Evolutionary conservation across 441 rosid species (phyloP).

Genomic region (Croton laevigatus): DNA sequence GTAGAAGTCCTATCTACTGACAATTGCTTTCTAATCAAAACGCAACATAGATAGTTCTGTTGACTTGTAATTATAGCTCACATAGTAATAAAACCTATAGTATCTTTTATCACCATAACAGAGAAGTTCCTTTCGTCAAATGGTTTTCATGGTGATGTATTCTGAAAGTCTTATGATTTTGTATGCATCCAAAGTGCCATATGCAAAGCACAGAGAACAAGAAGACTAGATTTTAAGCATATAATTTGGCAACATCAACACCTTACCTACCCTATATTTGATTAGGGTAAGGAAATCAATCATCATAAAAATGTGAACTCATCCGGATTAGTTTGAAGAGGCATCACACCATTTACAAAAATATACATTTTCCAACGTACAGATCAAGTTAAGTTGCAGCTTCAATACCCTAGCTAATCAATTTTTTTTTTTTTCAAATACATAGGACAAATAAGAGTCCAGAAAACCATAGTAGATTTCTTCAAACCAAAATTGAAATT

Average conservation of each 20-base stretch:
- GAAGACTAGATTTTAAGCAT: background rate
- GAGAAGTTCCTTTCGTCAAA: background rate
- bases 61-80: background rate
- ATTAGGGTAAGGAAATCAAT: background rate
- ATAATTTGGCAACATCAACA: background rate
- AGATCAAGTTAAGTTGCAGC: background rate
- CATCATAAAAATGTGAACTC: background rate
- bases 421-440: background rate
- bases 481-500: background rate
- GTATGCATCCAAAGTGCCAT: background rate
- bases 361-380: background rate
- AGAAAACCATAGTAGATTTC: background rate
- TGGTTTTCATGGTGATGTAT: background rate
- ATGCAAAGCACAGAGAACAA: background rate
- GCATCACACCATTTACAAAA: background rate
- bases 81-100: background rate
- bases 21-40: background rate
- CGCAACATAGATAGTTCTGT: background rate
- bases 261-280: background rate
- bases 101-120: background rate
- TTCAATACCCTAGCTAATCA: background rate
- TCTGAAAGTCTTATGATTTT: background rate
- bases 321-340: background rate
- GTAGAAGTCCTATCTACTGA: background rate
- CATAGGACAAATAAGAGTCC: background rate